Evolutionary conservation across 805 yeast species (phyloP).

Genomic region (Groenewaldozyma salmanticensis): DNA sequence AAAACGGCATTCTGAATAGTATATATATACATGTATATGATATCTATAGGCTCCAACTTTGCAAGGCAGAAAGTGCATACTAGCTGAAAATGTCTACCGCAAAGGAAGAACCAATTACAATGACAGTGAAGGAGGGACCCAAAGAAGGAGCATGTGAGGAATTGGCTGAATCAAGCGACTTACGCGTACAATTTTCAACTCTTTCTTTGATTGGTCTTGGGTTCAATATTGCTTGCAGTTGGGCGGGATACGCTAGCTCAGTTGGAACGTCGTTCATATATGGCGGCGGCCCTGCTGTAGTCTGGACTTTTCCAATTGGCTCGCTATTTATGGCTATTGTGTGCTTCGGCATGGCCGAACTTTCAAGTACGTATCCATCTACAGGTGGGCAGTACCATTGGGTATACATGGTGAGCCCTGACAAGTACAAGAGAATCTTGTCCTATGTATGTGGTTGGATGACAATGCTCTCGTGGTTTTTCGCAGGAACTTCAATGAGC

Average conservation of each 20-base stretch:
- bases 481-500: constrained; percentile 1
- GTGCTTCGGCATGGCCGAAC: constrained; percentile 3
- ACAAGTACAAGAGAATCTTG: constrained; percentile 2
- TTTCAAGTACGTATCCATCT: constrained; percentile 3
- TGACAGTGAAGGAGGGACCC: not conserved
- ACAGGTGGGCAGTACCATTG: constrained; percentile 1
- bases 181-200: constrained; percentile 1
- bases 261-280: constrained; percentile 2
- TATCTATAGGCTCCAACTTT: too few relatives aligned
- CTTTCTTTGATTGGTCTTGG: constrained; percentile 2
- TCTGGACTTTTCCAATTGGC: constrained; percentile 2
- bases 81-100: too few relatives aligned
- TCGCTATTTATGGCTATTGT: constrained; percentile 1
- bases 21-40: too few relatives aligned
- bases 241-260: constrained; percentile 3
- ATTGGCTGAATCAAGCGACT: not conserved
- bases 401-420: not conserved
- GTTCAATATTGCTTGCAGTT: constrained; percentile 3
- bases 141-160: not conserved
- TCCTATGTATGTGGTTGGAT: constrained; percentile 3
- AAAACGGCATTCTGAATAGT: too few relatives aligned
- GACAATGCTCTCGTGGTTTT: constrained; percentile 3
- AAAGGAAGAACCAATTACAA: too few relatives aligned
- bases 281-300: constrained; percentile 3
- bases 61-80: too few relatives aligned